phyloP scores from a whole-genome alignment of 192 early-diverging fungal genomes.

The Coemansia sp. region DNA sequence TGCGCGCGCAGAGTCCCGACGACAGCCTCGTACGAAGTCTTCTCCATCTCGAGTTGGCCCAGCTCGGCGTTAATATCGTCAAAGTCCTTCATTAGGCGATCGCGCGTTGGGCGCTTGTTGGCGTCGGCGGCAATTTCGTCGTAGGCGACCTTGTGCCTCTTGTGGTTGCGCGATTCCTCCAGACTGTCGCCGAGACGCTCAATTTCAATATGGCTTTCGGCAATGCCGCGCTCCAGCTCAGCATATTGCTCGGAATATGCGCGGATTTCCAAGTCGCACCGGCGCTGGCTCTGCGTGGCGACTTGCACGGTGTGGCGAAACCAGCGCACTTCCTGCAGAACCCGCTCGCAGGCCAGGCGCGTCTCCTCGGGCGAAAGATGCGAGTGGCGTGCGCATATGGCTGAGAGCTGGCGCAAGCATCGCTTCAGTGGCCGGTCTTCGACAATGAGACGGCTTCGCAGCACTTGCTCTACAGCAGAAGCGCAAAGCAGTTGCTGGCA shows the following conservation, averaged over 20 bases:
- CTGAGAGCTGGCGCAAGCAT: conserved; percentile 34
- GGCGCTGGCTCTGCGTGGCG: conserved; percentile 35
- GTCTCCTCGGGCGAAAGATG: conserved; percentile 24
- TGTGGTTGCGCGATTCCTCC: conserved; percentile 43
- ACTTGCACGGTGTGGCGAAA: conserved; percentile 33
- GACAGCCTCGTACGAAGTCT: conserved; percentile 17
- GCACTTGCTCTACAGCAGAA: conserved; percentile 24
- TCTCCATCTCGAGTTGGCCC: conserved; percentile 36
- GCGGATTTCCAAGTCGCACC: conserved; percentile 19
- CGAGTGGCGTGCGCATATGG: conserved; percentile 19
- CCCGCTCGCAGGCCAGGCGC: conserved; percentile 11
- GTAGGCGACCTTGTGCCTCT: conserved; percentile 45
- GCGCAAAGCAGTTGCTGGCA: background rate
- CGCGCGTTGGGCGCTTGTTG: conserved; percentile 27
- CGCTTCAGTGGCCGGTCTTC: conserved; percentile 43
- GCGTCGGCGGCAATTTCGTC: conserved; percentile 45
- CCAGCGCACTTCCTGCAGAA: conserved; percentile 42
- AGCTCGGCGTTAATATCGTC: conserved; percentile 22
- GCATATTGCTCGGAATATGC: conserved; percentile 11
- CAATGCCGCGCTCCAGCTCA: conserved; percentile 9
- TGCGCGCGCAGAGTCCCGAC: conserved; percentile 24
- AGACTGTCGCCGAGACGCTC: conserved; percentile 26
- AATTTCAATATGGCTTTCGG: conserved; percentile 1
- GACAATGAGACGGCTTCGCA: conserved; percentile 32
- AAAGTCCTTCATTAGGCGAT: conserved; percentile 19